Evolutionary conservation across 495 filamentous ascomycete species (phyloP), one percentile per base, ranked within the genome.

Genomic region (Xylaria grammica): DNA sequence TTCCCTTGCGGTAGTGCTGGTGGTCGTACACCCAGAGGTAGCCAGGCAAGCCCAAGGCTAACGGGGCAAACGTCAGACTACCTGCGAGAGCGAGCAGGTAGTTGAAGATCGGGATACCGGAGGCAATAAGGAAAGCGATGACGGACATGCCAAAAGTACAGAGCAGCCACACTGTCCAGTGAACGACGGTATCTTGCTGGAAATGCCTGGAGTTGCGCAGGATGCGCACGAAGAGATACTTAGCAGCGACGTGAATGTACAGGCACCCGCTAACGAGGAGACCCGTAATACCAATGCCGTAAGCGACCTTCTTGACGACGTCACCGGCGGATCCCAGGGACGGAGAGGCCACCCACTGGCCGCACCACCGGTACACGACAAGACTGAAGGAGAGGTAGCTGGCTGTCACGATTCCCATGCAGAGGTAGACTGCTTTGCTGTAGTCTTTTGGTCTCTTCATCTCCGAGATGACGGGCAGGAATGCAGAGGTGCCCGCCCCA

Each of bases 11-110:
- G 60, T 79, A 81, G 34, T 77, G 60, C 0, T 62, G 60, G 60
- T 81, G 76, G 50, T 77, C 77, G 67, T 81, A 74, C 27, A 84
- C 27, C 82, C 81, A 84, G n/a, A 84, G 58, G 69, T 73, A 77
- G 0, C 77, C 79, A 0, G 80, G 82, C 44, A 84, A 69, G 20
- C 63, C 68, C 27, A 83, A 78, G 4, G 50, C 61, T 13, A 56
- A 53, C 9, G 60, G 60, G 5, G 69, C 66, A 34, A 50, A 68
- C 17, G 64, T 62, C 32, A 65, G 42, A 46, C 56, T 59, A 26
- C 75, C 75, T 2, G 67, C 69, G 17, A 79, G 59, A 4, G 73
- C 62, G 20, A 77, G 45, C 10, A 79, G 49, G 61, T 73, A 74
- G 67, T 74, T 75, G 67, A 77, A 79, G 58, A 78, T 71, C 7